Evolutionary conservation across 2,329 filamentous ascomycete species (phyloP).

Genomic region (Colletotrichum navitas): DNA sequence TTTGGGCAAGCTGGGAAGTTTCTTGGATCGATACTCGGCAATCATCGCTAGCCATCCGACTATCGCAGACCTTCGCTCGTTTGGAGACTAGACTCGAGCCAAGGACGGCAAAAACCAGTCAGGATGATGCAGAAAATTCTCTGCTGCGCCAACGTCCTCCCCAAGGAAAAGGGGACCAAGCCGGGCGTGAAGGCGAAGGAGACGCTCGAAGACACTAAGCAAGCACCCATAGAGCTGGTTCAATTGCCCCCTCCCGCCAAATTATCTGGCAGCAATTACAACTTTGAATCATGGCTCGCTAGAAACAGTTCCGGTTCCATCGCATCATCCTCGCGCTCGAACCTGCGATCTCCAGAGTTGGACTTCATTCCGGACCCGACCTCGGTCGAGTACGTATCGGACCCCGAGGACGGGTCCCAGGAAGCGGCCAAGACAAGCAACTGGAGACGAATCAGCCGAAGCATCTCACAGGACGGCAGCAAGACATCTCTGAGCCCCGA

Average conservation of each 20-base stretch:
- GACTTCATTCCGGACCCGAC: constrained; percentile 28
- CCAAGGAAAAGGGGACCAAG: neutral
- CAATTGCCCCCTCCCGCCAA: constrained; percentile 28
- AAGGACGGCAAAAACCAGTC: neutral
- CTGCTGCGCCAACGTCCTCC: constrained; percentile 14
- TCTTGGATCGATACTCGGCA: constrained; percentile 38
- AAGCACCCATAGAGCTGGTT: constrained; percentile 3
- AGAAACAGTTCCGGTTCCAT: constrained; percentile 24
- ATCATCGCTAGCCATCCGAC: constrained; percentile 35
- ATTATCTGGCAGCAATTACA: constrained; percentile 26
- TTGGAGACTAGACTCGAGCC: constrained; percentile 26
- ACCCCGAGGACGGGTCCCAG: constrained; percentile 27
- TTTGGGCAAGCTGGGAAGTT: constrained; percentile 32
- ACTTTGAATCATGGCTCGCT: constrained; percentile 21
- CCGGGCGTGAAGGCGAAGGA: constrained; percentile 1
- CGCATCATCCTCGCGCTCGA: constrained; percentile 21
- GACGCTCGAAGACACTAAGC: neutral
- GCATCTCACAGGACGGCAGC: constrained; percentile 59
- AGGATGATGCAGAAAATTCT: constrained; percentile 22
- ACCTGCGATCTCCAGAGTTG: constrained; percentile 25
- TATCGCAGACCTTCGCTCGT: constrained; percentile 35
- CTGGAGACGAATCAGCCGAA: constrained; percentile 15
- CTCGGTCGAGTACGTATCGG: constrained; percentile 31
- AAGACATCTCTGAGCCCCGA: constrained; percentile 46
- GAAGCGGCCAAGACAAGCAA: constrained; percentile 28